phyloP scores from a whole-genome alignment of 805 yeast genomes.

The Isabelozyma gotoi region DNA sequence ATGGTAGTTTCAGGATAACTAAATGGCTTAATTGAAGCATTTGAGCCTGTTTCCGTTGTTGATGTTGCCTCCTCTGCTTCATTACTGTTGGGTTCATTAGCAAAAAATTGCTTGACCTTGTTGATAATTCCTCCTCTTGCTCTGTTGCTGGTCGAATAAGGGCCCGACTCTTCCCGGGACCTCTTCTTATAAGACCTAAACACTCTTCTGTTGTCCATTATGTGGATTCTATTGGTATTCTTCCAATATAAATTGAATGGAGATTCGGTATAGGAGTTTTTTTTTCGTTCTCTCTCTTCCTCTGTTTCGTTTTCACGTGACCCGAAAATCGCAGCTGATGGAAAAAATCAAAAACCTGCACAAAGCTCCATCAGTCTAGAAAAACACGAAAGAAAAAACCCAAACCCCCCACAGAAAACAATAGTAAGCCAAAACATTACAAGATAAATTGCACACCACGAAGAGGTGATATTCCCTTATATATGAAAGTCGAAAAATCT shows the following conservation, averaged over 20 bases:
- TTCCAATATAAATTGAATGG: no score
- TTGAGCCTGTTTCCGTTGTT: slow-evolving; percentile 2
- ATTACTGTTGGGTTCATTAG: slow-evolving; percentile 2
- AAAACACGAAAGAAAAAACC: background rate
- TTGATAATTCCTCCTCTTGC: slow-evolving; percentile 19
- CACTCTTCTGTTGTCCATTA: slow-evolving; percentile 30
- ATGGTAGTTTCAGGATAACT: slow-evolving; percentile 8
- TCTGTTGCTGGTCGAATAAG: slow-evolving; percentile 18
- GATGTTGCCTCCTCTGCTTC: slow-evolving; percentile 1
- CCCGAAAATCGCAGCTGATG: background rate
- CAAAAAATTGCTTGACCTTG: slow-evolving; percentile 22
- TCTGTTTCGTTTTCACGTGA: background rate
- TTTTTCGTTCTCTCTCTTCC: background rate
- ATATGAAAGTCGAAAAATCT: no score
- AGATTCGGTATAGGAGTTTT: no score
- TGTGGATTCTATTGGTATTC: background rate
- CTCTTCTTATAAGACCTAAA: slow-evolving; percentile 20
- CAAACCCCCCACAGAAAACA: background rate
- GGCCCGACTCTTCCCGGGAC: slow-evolving; percentile 9
- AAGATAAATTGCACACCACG: no score
- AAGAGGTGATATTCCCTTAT: no score
- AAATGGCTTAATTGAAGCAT: slow-evolving; percentile 6
- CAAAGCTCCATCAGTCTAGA: no score
- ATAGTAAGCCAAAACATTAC: no score
- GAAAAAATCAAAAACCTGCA: background rate